Evolutionary conservation across 495 filamentous ascomycete species (phyloP).

Genomic region (Haplographium delicatum): DNA sequence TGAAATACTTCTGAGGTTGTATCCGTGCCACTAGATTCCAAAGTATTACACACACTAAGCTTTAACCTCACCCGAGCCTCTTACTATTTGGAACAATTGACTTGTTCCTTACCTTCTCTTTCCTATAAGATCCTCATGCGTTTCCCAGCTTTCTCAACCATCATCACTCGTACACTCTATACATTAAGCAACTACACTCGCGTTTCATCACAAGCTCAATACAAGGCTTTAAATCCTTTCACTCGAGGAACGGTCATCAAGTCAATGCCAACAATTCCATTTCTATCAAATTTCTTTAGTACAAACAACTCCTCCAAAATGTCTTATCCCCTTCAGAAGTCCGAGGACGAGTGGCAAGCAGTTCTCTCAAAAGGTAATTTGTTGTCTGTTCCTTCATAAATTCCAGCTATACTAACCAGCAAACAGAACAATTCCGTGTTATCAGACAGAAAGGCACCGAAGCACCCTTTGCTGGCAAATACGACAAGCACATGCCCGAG

Average conservation of each 20-base stretch:
- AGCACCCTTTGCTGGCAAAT: conserved; percentile 68
- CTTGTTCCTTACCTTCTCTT: neutral
- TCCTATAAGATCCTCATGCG: conserved; percentile 23
- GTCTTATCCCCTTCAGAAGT: conserved; percentile 77
- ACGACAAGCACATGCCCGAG: conserved; percentile 75
- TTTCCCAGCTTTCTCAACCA: conserved; percentile 19
- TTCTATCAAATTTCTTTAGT: conserved; percentile 74
- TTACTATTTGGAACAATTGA: neutral
- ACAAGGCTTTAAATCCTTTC: conserved; percentile 16
- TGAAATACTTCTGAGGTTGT: conserved; percentile 14
- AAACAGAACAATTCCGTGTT: conserved; percentile 85
- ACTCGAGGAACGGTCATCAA: conserved; percentile 20
- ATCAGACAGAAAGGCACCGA: conserved; percentile 91
- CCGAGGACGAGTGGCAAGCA: conserved; percentile 80
- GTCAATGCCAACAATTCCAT: conserved; percentile 54
- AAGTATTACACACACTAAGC: conserved; percentile 25
- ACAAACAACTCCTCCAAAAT: conserved; percentile 50
- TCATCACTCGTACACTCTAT: conserved; percentile 26
- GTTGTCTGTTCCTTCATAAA: conserved; percentile 2
- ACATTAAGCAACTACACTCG: conserved; percentile 24
- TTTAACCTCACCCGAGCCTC: no score
- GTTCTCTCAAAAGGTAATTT: conserved; percentile 71
- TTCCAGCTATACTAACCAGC: conserved; percentile 3
- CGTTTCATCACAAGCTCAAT: conserved; percentile 11
- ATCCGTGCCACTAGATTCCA: conserved; percentile 11